Evolutionary conservation across 495 filamentous ascomycete genomes (phyloP), one percentile per base, ranked within the genome.

Genomic region (Acidomyces sp.): DNA sequence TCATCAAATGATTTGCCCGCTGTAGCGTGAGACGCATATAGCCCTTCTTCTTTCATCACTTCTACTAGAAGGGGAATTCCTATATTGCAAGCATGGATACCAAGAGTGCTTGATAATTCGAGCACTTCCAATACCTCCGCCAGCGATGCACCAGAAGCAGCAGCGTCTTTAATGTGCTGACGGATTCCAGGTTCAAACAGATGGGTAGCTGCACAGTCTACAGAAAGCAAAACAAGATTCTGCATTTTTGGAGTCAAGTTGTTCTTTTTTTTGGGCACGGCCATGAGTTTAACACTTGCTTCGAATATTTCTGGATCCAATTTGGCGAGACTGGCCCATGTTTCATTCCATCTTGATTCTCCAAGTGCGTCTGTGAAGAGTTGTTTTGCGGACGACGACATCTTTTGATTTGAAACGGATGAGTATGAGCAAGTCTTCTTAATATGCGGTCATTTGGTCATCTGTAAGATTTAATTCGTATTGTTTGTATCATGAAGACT

Each of bases 61-160:
- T 34, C 9, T 6, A 34, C 31, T 6, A 34, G 31, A 7, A 34
- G 7, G 6, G 31, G 31, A 18, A 34, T 34, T 6, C 31, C 31
- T 12, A 34, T 34, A 18, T 34, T 34, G 31, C 31, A 34, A 6
- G 31, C 31, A 34, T 34, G 31, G 20, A 34, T 34, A 9, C 31
- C 31, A 16, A 34, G 31, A 18, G 31, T 34, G 16, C 31, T 34
- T 16, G 31, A 34, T 9, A 34, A 18, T 16, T 34, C 31, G 15
- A 34, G 31, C 6, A 34, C 31, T 34, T 34, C 31, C 7, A 34
- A 18, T 9, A 34, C 31, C 16, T 34, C 31, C 6, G 31, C 31
- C 6, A 9, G 31, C 6, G 9, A 15, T 9, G 31, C 31, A 9
- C 31, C 31, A 6, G 31, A 12, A 16, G 31, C 6, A 18, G 31